A percentile compares a stretch with the other conserved stretches of the same genome.
These are phyloP conservation scores for Ammopiptanthus mongolicus DNA, from an alignment of 306 rosid genomes.

Conservation along the genomic window DNA sequence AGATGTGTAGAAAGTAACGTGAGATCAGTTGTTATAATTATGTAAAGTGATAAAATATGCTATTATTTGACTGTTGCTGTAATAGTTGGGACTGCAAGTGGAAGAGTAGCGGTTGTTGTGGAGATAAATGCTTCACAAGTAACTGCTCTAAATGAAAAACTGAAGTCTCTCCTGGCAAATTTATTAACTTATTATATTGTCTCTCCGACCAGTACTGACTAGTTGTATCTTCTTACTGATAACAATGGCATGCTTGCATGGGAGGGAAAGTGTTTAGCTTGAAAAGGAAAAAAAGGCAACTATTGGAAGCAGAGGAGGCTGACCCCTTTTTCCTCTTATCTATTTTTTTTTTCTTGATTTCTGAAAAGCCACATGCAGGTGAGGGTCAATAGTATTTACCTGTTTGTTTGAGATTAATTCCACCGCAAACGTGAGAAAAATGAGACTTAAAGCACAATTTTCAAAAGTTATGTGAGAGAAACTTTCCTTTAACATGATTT, in stretches of 20 bases:
- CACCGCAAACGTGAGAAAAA: too few species aligned
- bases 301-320: slow-evolving; percentile 12
- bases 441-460: too few species aligned
- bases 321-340: neutral
- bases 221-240: neutral
- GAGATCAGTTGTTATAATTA: too few species aligned
- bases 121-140: neutral
- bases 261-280: slow-evolving; percentile 24
- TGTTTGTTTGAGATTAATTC: too few species aligned
- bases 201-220: neutral
- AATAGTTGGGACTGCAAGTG: neutral
- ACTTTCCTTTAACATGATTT: too few species aligned
- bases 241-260: slow-evolving; percentile 15
- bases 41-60: too few species aligned
- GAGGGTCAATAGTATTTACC: neutral
- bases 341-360: slow-evolving; percentile 15
- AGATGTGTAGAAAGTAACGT: neutral
- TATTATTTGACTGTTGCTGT: neutral
- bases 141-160: neutral
- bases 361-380: slow-evolving; percentile 15
- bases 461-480: too few species aligned
- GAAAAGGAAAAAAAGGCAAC: slow-evolving; percentile 19
- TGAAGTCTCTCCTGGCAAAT: neutral
- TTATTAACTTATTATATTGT: neutral
- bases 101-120: neutral